Base-by-base conservation (phyloP, 768 basidiomycete species). In the Agrocybe chaxingu region DNA sequence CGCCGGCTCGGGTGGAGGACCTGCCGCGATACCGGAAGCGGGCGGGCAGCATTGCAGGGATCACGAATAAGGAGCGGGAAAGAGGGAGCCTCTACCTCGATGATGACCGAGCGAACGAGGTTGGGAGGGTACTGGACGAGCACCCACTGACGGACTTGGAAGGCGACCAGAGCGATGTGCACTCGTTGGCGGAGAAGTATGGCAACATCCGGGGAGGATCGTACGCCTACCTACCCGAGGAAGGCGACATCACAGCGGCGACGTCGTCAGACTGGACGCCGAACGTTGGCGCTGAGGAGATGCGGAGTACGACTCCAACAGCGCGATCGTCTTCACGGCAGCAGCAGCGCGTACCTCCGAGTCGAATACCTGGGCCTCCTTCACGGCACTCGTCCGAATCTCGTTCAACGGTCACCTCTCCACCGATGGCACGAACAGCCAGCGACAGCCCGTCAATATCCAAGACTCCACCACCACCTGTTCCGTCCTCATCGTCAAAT, bases 121-220 rank as follows among this genome's bases (percentile, higher is more conserved):
- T 70, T 13, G 79, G 70, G 9, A 77, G 77, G 59, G 87, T 92
- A 33, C 61, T 90, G 51, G 89, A 93, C 61, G 90, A 92, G 64
- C 70, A 67, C 50, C 89, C 89, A 7, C 71, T 80, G 42, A 90
- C 88, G 7, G 91, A 92, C 67, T 62, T 89, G 16, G 89, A 90
- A 24, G 76, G 70, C 24, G 86, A 81, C 68, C 48, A 46, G 8
- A 75, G 72, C 40, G 79, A 81, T 48, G 62, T 66, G 30, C 72
- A 69, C 19, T 70, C 69, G 5, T 41, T 60, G 41, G 59, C 64
- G 39, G 67, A 66, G 1, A 58, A 69, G 32, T 56, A 63, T 38
- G 53, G 57, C 11, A 46, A 57, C 46, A 34, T 57, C 46, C 44
- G 53, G 58, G 58, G 50, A 50, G 60, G 54, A 44, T 60, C 59